Percentiles rank a stretch among this genome's conserved stretches.
Conservation (phyloP, 306 rosid genomes). For the Inga leiocalycina region DNA sequence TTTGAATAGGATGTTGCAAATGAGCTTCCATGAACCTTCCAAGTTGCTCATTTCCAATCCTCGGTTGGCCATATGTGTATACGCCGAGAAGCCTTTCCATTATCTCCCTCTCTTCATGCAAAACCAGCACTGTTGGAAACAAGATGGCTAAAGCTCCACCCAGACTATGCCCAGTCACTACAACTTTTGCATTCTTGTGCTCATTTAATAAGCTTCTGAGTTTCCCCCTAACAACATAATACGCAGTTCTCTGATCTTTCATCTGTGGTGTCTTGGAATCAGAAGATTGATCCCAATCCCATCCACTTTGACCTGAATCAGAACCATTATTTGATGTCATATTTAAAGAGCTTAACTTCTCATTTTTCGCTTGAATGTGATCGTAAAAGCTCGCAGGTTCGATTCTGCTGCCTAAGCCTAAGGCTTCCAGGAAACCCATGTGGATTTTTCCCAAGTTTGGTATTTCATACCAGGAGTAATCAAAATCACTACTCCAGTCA, state of each 20-base stretch:
- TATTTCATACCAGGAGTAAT: slow-evolving; percentile 79
- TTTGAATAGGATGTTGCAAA: slow-evolving; percentile 47
- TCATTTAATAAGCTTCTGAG: slow-evolving; percentile 61
- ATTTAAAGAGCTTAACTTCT: slow-evolving; percentile 11
- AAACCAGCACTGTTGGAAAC: slow-evolving; percentile 67
- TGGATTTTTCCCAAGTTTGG: slow-evolving; percentile 71
- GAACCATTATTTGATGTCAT: slow-evolving; percentile 15
- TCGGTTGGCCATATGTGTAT: slow-evolving; percentile 84
- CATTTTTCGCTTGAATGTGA: slow-evolving; percentile 37
- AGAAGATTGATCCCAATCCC: slow-evolving; percentile 14
- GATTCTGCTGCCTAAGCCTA: slow-evolving; percentile 68
- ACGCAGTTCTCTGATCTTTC: slow-evolving; percentile 55
- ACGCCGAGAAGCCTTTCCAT: slow-evolving; percentile 64
- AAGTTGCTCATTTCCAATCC: slow-evolving; percentile 64
- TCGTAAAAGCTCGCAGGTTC: slow-evolving; percentile 44
- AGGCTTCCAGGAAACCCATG: slow-evolving; percentile 83
- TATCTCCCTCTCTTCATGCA: slow-evolving; percentile 60
- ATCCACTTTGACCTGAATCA: slow-evolving; percentile 11
- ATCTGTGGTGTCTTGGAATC: slow-evolving; percentile 39
- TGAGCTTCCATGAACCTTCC: slow-evolving; percentile 68
- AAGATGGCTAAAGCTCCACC: slow-evolving; percentile 81
- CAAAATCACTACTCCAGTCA: slow-evolving; percentile 84
- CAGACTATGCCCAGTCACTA: slow-evolving; percentile 81
- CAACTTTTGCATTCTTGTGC: slow-evolving; percentile 68
- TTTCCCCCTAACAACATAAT: slow-evolving; percentile 49